Evolutionary conservation across 2,329 filamentous ascomycete genomes (phyloP).

Genomic region (Penicillium oxalicum): DNA sequence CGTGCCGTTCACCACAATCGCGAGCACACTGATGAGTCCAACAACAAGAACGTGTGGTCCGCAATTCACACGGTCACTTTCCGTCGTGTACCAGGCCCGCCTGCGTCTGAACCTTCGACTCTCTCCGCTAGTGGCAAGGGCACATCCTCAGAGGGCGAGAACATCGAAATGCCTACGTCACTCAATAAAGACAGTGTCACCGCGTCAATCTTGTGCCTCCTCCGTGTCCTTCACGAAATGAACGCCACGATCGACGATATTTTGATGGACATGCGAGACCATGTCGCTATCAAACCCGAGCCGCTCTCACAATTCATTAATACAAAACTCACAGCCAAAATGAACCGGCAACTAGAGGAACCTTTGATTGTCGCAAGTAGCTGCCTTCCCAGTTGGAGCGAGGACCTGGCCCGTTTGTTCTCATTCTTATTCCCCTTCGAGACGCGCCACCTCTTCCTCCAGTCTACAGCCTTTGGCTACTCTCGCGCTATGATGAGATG

Average conservation of each 20-base stretch:
- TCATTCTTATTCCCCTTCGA: constrained; percentile 98
- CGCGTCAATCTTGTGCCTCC: constrained; percentile 75
- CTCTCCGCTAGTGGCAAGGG: constrained; percentile 51
- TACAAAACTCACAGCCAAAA: constrained; percentile 93
- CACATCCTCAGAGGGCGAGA: constrained; percentile 46
- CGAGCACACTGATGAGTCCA: constrained; percentile 56
- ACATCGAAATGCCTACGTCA: constrained; percentile 65
- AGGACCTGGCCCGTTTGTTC: constrained; percentile 87
- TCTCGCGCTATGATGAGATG: constrained; percentile 94
- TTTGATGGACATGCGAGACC: constrained; percentile 67
- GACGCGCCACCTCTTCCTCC: constrained; percentile 90
- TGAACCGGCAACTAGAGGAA: constrained; percentile 94
- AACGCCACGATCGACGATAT: constrained; percentile 93
- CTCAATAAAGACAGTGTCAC: constrained; percentile 78
- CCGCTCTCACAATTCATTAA: constrained; percentile 94
- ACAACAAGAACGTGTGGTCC: constrained; percentile 78
- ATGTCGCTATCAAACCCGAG: constrained; percentile 67
- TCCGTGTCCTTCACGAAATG: constrained; percentile 85
- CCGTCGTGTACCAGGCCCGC: constrained; percentile 74
- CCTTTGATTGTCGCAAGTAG: constrained; percentile 95
- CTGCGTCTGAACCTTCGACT: constrained; percentile 64
- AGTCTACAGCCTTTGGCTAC: constrained; percentile 97
- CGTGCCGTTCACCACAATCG: constrained; percentile 77
- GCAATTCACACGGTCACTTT: constrained; percentile 88
- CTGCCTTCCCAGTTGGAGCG: constrained; percentile 91